A percentile compares a stretch with the other conserved stretches of the same genome.
These are phyloP conservation scores for Arxiozyma slooffiae DNA, from an alignment of 1,139 yeast genomes.

Conservation along the genomic window DNA sequence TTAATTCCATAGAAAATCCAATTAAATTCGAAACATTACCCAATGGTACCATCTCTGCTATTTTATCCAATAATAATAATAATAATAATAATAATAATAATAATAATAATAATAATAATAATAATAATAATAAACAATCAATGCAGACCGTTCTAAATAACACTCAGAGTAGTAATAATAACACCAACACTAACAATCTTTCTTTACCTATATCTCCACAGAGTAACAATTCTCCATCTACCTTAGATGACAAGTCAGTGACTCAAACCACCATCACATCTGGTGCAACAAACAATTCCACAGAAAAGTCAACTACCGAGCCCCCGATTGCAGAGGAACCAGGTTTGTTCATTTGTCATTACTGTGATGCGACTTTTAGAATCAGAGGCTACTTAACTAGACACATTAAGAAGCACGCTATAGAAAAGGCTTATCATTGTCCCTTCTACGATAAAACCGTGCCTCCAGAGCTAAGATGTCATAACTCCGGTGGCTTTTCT, in stretches of 20 bases:
- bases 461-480: constrained; percentile 54
- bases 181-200: constrained; percentile 1
- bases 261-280: constrained; percentile 3
- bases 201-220: constrained; percentile 17
- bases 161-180: too few relatives aligned
- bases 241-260: constrained; percentile 3
- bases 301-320: too few relatives aligned
- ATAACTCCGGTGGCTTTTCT: constrained; percentile 87
- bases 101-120: too few relatives aligned
- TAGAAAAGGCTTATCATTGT: constrained; percentile 77
- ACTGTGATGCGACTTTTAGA: constrained; percentile 70
- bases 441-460: constrained; percentile 58
- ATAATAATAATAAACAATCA: neutral
- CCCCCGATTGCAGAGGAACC: too few relatives aligned
- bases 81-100: too few relatives aligned
- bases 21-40: constrained; percentile 19
- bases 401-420: constrained; percentile 84
- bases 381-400: constrained; percentile 87
- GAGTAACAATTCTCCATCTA: constrained; percentile 14
- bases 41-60: constrained; percentile 19
- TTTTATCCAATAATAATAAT: constrained; percentile 8
- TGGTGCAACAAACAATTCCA: constrained; percentile 1
- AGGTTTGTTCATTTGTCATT: constrained; percentile 40
- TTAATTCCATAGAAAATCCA: constrained; percentile 15
- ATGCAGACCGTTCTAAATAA: too few relatives aligned